Base-by-base conservation (phyloP, 805 yeast genomes). In the Pichia nakasei region DNA sequence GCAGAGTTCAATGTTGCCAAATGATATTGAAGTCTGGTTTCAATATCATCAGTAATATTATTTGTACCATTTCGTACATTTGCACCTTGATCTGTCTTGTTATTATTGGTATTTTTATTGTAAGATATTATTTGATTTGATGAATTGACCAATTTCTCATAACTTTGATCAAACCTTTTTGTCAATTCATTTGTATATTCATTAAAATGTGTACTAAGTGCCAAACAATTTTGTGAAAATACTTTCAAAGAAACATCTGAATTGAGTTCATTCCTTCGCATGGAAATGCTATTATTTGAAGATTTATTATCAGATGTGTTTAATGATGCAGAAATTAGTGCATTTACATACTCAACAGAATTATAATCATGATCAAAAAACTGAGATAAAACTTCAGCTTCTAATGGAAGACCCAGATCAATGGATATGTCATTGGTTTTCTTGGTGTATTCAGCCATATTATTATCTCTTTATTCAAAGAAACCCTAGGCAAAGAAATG, bases 311-410 rank as follows among this genome's bases (percentile, higher is more conserved):
- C 41, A 8, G 46, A 34, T 35, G 48, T 48, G 37, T 53, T 52
- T 8, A 68, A 48, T 5, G 37, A 44, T 11, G 46, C 32, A 3
- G 34, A 65, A 47, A 78, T 70, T 15, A 82, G 61, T 3, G 83
- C 79, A 56, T 83, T 85, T 18, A 83, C 70, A 52, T 74, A 83
- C 35, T 75, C 76, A 43, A 76, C 73, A 1, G 87, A 83, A 17
- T 73, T 76, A 55, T 82, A 82, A 22, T 73, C 76, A 19, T 72
- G 75, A 49, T 82, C 85, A 48, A 80, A 78, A 64, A 83, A 83
- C 78, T 82, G 81, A 12, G 76, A 63, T 3, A 82, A 59, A 1
- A 80, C 68, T 15, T 75, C 43, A 17, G 45, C 38, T 38, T 48
- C 51, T 21, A 43, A 22, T 9, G 45, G 39, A 19, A 38, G 19